Evolutionary conservation across 345 rosid genomes (phyloP).

Genomic region (Schrenkiella parvula): DNA sequence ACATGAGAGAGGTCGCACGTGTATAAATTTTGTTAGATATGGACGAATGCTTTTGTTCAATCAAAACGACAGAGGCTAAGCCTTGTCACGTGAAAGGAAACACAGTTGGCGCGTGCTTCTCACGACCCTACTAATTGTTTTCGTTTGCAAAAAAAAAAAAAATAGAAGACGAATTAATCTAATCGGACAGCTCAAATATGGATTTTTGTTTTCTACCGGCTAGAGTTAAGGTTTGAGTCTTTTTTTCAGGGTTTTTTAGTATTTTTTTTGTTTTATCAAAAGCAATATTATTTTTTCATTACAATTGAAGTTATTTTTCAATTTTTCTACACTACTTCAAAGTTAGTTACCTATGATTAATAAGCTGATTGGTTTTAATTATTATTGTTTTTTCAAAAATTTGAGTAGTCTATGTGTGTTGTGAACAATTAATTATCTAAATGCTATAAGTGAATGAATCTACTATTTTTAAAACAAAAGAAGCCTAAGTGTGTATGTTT

Average conservation of each 20-base stretch:
- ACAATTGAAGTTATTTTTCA: background rate
- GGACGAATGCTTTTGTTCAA: conserved; percentile 27
- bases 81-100: conserved; percentile 38
- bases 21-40: conserved; percentile 24
- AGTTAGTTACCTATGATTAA: background rate
- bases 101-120: conserved; percentile 15
- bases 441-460: background rate
- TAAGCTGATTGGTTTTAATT: background rate
- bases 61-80: conserved; percentile 25
- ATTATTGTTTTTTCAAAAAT: background rate
- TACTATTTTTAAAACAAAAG: background rate
- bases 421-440: background rate
- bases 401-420: background rate
- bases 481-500: background rate
- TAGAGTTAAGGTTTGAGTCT: background rate
- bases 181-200: background rate
- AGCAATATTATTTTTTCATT: too few relatives aligned
- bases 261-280: too few relatives aligned
- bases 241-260: background rate
- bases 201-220: background rate
- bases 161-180: too few relatives aligned
- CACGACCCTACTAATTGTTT: background rate
- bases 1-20: conserved; percentile 30
- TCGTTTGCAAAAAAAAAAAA: too few relatives aligned
- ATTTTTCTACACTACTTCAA: background rate